Evolutionary conservation across 257 asterid genomes (phyloP), one percentile per base, ranked within the genome.

Genomic region (Fraxinus anomala): DNA sequence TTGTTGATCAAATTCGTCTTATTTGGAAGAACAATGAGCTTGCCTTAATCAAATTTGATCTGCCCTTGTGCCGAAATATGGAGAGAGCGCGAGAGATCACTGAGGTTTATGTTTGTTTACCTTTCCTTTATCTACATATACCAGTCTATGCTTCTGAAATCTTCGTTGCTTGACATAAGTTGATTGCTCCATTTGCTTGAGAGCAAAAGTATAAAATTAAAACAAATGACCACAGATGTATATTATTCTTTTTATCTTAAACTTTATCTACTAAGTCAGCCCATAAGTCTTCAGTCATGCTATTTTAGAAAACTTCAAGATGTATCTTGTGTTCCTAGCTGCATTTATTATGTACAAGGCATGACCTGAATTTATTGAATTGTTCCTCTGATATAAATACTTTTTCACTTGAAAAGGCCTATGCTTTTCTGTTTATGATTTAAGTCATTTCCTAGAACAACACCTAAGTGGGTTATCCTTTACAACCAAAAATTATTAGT

Each of bases 31-130:
- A 77, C 70, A 84, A 82, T 77, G 97, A 93, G 86, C 97, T 95
- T n/a, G 96, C 96, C 70, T 89, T 95, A 97, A 74, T 95, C 77
- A 95, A 90, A 42, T 93, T 95, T 85, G 97, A 89, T 75, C 44
- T 93, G 79, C 99, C 99, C 54, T 86, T 93, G 89, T 88, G 91
- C 54, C 85, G 86, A 17, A 91, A 91, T 81, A 90, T 95, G 98
- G 89, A 86, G 51, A 86, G 97, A 85, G 97, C 99, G 1, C 89
- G 77, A 78, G 98, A 95, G 81, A 93, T 95, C 28, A 83, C 89
- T 47, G 98, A 93, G 99, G 98, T 92, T 42, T 24, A 71, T 72
- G 16, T 72, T 79, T 77, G 39, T 77, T 78, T 75, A 33, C 81
- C 80, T 79, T 66, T 23, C 73, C 14, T 31, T 7, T 65, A n/a